Percentiles rank a stretch among this genome's conserved stretches.
Conservation (phyloP, 257 asterid genomes). For the Ligustrum vulgare region DNA sequence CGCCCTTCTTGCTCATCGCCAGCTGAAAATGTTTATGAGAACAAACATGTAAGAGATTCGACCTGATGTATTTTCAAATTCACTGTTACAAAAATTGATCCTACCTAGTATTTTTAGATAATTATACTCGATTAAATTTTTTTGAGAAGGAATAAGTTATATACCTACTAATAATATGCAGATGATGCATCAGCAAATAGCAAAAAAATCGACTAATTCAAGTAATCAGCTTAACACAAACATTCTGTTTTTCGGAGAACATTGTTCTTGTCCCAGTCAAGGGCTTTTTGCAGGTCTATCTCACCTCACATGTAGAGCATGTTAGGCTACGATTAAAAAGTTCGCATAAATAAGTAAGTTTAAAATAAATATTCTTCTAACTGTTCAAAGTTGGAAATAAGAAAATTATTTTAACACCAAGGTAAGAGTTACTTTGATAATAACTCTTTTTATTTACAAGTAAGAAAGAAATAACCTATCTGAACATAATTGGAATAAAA, state of each 20-base stretch:
- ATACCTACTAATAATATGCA: not conserved
- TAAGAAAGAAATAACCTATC: too few relatives aligned
- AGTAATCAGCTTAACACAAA: not conserved
- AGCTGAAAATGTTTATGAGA: constrained; percentile 47
- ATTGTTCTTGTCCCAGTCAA: not conserved
- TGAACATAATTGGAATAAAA: not conserved
- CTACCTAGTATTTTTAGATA: not conserved
- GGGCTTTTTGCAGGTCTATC: not conserved
- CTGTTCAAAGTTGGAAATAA: too few relatives aligned
- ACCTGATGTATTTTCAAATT: not conserved
- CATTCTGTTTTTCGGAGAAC: not conserved
- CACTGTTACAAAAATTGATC: not conserved
- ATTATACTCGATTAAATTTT: not conserved
- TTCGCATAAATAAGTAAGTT: not conserved
- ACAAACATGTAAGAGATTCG: constrained; percentile 20
- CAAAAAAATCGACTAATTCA: not conserved
- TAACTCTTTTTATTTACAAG: too few relatives aligned
- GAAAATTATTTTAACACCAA: too few relatives aligned
- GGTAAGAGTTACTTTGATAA: too few relatives aligned
- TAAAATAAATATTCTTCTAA: too few relatives aligned
- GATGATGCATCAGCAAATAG: not conserved
- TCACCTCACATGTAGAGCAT: not conserved
- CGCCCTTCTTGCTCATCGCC: constrained; percentile 66
- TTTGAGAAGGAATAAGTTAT: not conserved
- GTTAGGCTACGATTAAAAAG: not conserved